Base-by-base conservation (phyloP, 192 early-diverging fungal genomes). In the Mortierella antarctica region DNA sequence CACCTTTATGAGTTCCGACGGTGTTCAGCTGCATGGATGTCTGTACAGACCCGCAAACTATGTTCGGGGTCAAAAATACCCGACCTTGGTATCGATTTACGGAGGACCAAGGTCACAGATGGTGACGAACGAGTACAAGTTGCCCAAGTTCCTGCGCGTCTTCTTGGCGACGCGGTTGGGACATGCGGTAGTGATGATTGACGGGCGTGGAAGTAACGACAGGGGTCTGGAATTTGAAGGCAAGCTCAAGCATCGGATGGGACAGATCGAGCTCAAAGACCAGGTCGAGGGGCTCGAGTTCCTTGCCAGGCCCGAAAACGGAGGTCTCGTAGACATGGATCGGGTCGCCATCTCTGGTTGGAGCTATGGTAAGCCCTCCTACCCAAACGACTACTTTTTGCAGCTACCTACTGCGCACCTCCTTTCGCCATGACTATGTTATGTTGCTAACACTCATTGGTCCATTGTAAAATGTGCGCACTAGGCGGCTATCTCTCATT, bases 61-160 rank as follows among this genome's bases (percentile, higher is more conserved):
- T 53, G 39, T 72, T 11, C 61, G 76, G 7, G 87, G 86, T 4
- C 71, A 83, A 41, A 85, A 80, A 55, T 89, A 91, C 64, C 92
- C 92, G 14, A 91, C 88, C 0, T 50, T 94, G 13, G 79, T 93
- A 41, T 83, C 86, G 31, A 86, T 93, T 14, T 94, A 94, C 59
- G 93, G 93, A 15, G 93, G 93, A 6, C 93, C 93, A 9, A 85
- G 91, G 67, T 89, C 89, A 50, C 92, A 93, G 68, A 73, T 92
- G 70, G 91, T 93, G 11, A 91, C 88, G 6, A 94, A 93, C 56
- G 93, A 92, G 18, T 92, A 86, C 67, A 89, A 91, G 46, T 85
- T 86, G 53, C 89, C 92, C 12, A 88, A 90, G 42, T 78, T 89
- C 21, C 61, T 87, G 17, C 84, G 93, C 7, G 73, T 88, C 23